Conservation (phyloP, 169 alveolate genomes). For the Eimeria maxima region DNA sequence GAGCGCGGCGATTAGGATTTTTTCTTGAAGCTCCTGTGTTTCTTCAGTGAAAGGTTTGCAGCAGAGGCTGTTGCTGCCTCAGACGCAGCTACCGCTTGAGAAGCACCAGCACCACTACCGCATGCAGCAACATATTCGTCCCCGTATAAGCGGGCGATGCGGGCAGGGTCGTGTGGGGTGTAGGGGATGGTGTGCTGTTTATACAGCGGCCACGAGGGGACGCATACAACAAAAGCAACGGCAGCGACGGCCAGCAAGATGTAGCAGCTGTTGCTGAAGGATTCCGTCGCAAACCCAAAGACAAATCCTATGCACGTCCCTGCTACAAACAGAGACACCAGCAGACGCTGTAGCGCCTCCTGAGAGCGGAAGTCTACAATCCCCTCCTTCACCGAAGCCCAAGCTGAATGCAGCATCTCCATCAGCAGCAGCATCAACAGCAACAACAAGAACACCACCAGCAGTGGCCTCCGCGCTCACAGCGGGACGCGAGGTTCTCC, state of each 20-base stretch:
- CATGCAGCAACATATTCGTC: not conserved
- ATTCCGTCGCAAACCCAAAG: slow-evolving; percentile 27
- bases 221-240: slow-evolving; percentile 61
- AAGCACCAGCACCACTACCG: not conserved
- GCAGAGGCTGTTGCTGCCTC: not conserved
- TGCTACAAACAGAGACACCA: not conserved
- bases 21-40: not conserved
- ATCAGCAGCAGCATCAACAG: not conserved
- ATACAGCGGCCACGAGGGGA: slow-evolving; percentile 79
- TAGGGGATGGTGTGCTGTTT: slow-evolving; percentile 37
- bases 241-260: not conserved
- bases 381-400: slow-evolving; percentile 34
- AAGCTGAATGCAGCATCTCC: not conserved
- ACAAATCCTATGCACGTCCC: slow-evolving; percentile 40
- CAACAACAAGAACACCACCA: not conserved
- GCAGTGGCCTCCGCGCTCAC: not conserved
- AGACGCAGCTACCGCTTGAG: not conserved
- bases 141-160: slow-evolving; percentile 62
- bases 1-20: not conserved
- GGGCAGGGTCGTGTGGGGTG: slow-evolving; percentile 78
- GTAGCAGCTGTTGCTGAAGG: slow-evolving; percentile 2
- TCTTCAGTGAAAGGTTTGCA: not conserved
- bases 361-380: slow-evolving; percentile 72
- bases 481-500: no score
- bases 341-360: slow-evolving; percentile 37